Conservation (phyloP, 345 rosid genomes). For the Hypericum perforatum region DNA sequence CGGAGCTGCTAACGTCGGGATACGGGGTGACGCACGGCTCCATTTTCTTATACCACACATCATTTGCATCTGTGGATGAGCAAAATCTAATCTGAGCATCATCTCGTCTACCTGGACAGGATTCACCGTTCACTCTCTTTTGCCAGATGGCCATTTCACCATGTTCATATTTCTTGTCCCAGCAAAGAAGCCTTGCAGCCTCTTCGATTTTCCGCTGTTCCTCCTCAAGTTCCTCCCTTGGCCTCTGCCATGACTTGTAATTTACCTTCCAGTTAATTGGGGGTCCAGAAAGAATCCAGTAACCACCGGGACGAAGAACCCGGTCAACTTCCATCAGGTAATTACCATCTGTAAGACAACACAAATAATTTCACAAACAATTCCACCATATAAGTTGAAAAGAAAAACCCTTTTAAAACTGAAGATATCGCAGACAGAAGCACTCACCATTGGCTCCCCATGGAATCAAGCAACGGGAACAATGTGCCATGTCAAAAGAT, state of each 20-base stretch:
- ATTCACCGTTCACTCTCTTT: constrained; percentile 53
- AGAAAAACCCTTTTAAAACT: constrained; percentile 2
- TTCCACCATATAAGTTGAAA: constrained; percentile 5
- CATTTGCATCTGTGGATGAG: constrained; percentile 58
- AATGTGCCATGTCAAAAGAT: constrained; percentile 96
- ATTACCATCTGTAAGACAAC: constrained; percentile 55
- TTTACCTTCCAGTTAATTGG: constrained; percentile 89
- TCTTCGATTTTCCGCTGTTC: constrained; percentile 88
- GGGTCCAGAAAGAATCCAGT: constrained; percentile 96
- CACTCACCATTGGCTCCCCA: constrained; percentile 92
- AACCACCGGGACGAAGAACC: constrained; percentile 95
- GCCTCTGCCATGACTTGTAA: constrained; percentile 92
- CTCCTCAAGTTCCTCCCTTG: constrained; percentile 81
- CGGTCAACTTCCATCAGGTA: constrained; percentile 95
- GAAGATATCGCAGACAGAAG: neutral
- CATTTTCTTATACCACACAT: constrained; percentile 98
- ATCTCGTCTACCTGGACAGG: constrained; percentile 54
- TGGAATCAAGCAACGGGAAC: constrained; percentile 95
- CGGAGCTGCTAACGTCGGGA: constrained; percentile 47
- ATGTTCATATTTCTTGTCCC: constrained; percentile 87
- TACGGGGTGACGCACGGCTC: constrained; percentile 76
- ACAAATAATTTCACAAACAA: constrained; percentile 7
- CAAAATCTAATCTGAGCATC: constrained; percentile 61
- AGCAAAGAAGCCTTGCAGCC: constrained; percentile 77
- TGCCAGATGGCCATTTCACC: constrained; percentile 96